Percentiles rank a stretch among this genome's conserved stretches.
phyloP scores from a whole-genome alignment of 2,329 filamentous ascomycete species.

The Sphaerulina populicola region DNA sequence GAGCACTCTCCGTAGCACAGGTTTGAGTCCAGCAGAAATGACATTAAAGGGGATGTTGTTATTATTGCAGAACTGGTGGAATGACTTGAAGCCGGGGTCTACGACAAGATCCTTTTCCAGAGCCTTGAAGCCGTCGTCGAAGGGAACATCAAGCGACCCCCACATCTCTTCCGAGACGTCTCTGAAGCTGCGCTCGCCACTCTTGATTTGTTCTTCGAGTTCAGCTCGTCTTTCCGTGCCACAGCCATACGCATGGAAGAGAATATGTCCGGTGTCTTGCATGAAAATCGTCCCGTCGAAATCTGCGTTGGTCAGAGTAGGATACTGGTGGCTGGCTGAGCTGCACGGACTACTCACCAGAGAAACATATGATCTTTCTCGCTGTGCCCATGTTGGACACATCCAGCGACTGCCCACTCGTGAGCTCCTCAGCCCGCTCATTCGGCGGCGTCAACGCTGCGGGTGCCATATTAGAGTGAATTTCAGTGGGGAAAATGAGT shows the following conservation, averaged over 20 bases:
- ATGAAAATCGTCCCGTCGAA: slow-evolving; percentile 65
- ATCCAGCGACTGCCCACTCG: slow-evolving; percentile 8
- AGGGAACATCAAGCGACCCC: slow-evolving; percentile 57
- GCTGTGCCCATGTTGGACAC: slow-evolving; percentile 35
- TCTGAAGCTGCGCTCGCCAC: slow-evolving; percentile 57
- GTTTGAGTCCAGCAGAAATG: slow-evolving; percentile 60
- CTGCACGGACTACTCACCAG: slow-evolving; percentile 36
- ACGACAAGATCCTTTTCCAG: slow-evolving; percentile 56
- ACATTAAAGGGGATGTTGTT: slow-evolving; percentile 61
- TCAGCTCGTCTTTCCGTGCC: slow-evolving; percentile 48
- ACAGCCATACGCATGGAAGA: slow-evolving; percentile 59
- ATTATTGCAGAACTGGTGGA: slow-evolving; percentile 56
- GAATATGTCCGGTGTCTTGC: slow-evolving; percentile 57
- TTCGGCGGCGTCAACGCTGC: slow-evolving; percentile 24
- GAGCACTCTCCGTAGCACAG: slow-evolving; percentile 53
- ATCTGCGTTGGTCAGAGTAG: slow-evolving; percentile 38
- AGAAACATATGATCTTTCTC: slow-evolving; percentile 53
- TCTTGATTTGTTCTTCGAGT: slow-evolving; percentile 57
- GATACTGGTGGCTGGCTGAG: not conserved
- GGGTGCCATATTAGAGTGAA: slow-evolving; percentile 27
- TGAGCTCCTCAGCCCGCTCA: slow-evolving; percentile 21
- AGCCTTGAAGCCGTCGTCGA: slow-evolving; percentile 58
- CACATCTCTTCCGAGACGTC: slow-evolving; percentile 67
- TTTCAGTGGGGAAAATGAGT: not conserved
- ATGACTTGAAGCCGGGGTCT: slow-evolving; percentile 54